Percentiles rank a stretch among this genome's conserved stretches.
Evolutionary conservation across 75 land plant species (phyloP).

Genomic region (Pinus tabuliformis): DNA sequence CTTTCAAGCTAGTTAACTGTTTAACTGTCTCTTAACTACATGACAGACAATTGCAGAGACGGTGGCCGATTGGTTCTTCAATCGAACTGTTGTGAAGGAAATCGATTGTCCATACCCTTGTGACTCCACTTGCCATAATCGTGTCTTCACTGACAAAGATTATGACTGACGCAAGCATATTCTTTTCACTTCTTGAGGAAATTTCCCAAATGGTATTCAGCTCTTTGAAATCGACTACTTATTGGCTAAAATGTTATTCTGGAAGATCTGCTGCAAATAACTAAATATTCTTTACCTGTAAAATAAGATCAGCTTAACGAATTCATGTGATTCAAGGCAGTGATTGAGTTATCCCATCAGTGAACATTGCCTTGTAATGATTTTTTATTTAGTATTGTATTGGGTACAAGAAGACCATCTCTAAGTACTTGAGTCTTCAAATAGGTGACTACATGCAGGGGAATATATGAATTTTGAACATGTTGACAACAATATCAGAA

Average conservation of each 20-base stretch:
- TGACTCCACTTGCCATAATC: slow-evolving; percentile 62
- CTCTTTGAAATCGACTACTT: not conserved
- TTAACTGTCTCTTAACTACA: slow-evolving; percentile 1
- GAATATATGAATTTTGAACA: not conserved
- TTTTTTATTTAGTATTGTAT: not conserved
- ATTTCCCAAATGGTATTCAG: not conserved
- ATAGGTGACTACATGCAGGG: not conserved
- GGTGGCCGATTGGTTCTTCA: slow-evolving; percentile 78
- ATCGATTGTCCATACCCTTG: slow-evolving; percentile 84
- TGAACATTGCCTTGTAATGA: not conserved
- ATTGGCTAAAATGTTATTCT: not conserved
- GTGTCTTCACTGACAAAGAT: slow-evolving; percentile 14
- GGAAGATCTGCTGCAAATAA: not conserved
- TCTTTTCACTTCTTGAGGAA: not conserved
- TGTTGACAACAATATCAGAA: not conserved
- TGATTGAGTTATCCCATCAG: not conserved
- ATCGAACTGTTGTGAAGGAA: slow-evolving; percentile 33
- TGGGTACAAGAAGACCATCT: not conserved
- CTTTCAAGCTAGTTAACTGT: not conserved
- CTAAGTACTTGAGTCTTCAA: not conserved
- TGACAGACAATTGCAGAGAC: slow-evolving; percentile 72
- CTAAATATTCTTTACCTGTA: not conserved
- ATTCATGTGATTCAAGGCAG: not conserved
- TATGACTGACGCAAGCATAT: not conserved
- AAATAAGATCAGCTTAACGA: not conserved